phyloP scores from a whole-genome alignment of 257 asterid genomes.

The Paraleonurus japonicus region DNA sequence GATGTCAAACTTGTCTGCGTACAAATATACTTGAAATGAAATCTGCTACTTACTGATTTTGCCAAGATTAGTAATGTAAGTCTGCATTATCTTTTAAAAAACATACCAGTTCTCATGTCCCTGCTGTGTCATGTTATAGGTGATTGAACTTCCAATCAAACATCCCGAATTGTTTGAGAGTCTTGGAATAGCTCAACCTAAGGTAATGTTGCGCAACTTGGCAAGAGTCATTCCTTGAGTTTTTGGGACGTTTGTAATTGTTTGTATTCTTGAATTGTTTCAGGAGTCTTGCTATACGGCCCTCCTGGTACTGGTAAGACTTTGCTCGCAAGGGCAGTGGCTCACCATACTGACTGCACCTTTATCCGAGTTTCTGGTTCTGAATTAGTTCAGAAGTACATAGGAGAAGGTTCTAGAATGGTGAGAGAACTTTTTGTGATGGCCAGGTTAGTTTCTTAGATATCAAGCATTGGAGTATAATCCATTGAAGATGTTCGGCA shows the following conservation, averaged over 20 bases:
- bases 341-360: slow-evolving; percentile 61
- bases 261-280: slow-evolving; percentile 21
- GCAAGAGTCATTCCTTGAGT: background rate
- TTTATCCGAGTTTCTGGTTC: slow-evolving; percentile 63
- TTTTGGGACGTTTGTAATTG: slow-evolving; percentile 10
- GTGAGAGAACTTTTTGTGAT: slow-evolving; percentile 94
- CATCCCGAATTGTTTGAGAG: slow-evolving; percentile 67
- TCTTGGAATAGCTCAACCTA: slow-evolving; percentile 71
- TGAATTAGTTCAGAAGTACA: slow-evolving; percentile 57
- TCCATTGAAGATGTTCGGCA: background rate
- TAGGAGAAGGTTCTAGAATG: slow-evolving; percentile 81
- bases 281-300: slow-evolving; percentile 61
- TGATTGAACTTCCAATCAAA: slow-evolving; percentile 65
- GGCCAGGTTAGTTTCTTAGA: slow-evolving; percentile 69
- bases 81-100: background rate
- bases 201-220: slow-evolving; percentile 43
- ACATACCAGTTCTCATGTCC: slow-evolving; percentile 11
- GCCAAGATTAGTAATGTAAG: background rate
- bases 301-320: slow-evolving; percentile 76
- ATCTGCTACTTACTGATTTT: background rate
- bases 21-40: background rate
- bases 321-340: slow-evolving; percentile 66
- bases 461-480: background rate
- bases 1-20: background rate
- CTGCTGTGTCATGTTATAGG: slow-evolving; percentile 34